Evolutionary conservation across 2,329 filamentous ascomycete genomes (phyloP).

Genomic region (Aspergillus tubingensis): DNA sequence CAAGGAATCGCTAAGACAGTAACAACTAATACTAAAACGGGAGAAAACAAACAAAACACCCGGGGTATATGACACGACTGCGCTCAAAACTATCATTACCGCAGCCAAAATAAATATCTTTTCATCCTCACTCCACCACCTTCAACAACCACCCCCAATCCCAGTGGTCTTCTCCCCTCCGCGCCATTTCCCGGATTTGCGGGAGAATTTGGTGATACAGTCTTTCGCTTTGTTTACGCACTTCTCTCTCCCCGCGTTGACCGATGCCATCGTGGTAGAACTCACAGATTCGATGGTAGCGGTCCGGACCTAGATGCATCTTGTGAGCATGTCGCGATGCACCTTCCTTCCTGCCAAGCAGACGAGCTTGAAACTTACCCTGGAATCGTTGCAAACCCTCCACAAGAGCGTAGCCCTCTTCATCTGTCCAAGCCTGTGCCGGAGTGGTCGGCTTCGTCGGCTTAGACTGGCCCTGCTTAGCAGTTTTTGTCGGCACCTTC

Average conservation of each 20-base stretch:
- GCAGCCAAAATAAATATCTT: too few species aligned
- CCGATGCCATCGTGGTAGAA: constrained; percentile 16
- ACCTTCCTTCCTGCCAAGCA: not conserved
- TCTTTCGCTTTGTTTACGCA: constrained; percentile 22
- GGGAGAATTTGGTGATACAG: constrained; percentile 13
- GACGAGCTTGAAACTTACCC: constrained; percentile 11
- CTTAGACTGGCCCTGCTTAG: not conserved
- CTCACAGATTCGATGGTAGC: constrained; percentile 29
- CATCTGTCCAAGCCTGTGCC: constrained; percentile 22
- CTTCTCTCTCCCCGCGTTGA: constrained; percentile 19
- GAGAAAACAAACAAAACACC: not conserved
- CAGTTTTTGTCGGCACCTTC: too few species aligned
- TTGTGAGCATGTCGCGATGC: not conserved
- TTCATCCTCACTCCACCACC: constrained; percentile 8
- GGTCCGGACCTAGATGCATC: constrained; percentile 17
- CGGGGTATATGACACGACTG: not conserved
- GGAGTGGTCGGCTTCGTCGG: not conserved
- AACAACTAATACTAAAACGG: too few species aligned
- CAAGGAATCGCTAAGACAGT: too few species aligned
- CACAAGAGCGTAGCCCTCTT: constrained; percentile 26
- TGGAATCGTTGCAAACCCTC: constrained; percentile 28
- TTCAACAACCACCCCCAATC: constrained; percentile 27
- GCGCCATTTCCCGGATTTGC: constrained; percentile 10
- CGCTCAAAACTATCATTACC: not conserved
- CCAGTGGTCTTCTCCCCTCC: constrained; percentile 21